These are phyloP conservation scores for Metschnikowia peoriensis DNA, from an alignment of 805 yeast genomes.

Conservation along the genomic window DNA sequence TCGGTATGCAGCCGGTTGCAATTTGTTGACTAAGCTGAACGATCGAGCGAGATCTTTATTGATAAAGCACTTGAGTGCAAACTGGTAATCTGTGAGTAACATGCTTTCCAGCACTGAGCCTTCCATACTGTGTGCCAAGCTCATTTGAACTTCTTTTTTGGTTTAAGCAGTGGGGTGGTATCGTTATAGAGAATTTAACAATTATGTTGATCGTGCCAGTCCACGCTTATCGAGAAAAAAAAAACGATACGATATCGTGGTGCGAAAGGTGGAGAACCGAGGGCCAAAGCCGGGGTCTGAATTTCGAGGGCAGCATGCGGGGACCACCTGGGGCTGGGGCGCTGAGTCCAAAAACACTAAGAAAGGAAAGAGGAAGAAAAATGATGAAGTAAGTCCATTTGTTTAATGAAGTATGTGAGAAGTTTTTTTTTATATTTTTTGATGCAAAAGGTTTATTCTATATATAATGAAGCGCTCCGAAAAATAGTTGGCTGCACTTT, in stretches of 20 bases:
- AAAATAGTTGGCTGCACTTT: too few species aligned
- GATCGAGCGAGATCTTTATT: conserved; percentile 37
- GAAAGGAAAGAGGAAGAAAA: too few species aligned
- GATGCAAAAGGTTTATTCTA: too few species aligned
- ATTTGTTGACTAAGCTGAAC: conserved; percentile 23
- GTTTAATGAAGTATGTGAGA: too few species aligned
- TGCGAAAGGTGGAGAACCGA: conserved; percentile 4
- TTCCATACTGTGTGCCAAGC: conserved; percentile 4
- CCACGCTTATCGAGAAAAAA: too few species aligned
- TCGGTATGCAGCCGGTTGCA: conserved; percentile 22
- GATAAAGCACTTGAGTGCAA: conserved; percentile 39
- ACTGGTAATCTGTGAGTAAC: conserved; percentile 23
- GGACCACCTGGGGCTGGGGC: not conserved
- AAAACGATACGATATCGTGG: not conserved
- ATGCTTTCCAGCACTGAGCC: conserved; percentile 14
- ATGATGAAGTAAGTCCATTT: too few species aligned
- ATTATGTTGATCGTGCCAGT: too few species aligned
- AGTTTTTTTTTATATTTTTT: too few species aligned
- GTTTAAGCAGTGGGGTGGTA: too few species aligned
- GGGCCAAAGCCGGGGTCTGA: not conserved
- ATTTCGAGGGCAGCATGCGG: not conserved
- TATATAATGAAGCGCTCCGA: not conserved
- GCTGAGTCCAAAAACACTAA: not conserved
- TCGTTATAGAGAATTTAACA: too few species aligned
- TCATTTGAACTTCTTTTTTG: not conserved